Conservation (phyloP, 257 asterid species). For the Plectranthus barbatus region DNA sequence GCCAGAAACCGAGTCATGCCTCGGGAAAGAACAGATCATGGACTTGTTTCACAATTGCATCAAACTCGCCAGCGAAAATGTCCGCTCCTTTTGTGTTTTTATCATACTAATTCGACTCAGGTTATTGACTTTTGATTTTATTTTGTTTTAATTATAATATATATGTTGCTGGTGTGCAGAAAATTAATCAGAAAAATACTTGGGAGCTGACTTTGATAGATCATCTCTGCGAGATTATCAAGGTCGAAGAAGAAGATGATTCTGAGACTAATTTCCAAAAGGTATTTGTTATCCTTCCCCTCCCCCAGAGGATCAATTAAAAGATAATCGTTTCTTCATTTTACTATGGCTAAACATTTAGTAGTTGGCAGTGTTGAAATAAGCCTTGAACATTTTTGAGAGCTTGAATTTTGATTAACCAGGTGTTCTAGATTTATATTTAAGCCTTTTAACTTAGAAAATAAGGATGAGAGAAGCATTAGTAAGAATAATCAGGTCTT, state of each 20-base stretch:
- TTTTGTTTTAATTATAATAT: too few relatives aligned
- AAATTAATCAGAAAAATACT: constrained; percentile 87
- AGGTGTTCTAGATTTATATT: not conserved
- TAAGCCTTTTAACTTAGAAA: not conserved
- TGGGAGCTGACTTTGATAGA: constrained; percentile 95
- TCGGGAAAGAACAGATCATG: constrained; percentile 72
- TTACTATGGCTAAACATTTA: not conserved
- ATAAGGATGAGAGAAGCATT: not conserved
- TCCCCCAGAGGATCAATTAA: too few relatives aligned
- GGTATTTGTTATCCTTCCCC: constrained; percentile 26
- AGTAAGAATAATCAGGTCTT: not conserved
- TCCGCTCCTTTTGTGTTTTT: constrained; percentile 9
- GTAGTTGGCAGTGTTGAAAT: not conserved
- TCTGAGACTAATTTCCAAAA: constrained; percentile 85
- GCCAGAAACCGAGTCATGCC: constrained; percentile 33
- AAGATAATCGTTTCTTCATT: too few relatives aligned
- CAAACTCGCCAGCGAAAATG: constrained; percentile 96
- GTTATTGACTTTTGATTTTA: not conserved
- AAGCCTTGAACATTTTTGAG: not conserved
- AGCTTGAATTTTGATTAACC: not conserved
- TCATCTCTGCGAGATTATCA: constrained; percentile 71
- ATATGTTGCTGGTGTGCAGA: constrained; percentile 36
- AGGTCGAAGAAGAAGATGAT: constrained; percentile 77
- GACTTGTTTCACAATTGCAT: constrained; percentile 86
- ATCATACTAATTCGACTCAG: not conserved